Conservation (phyloP, 169 alveolate genomes). For the Cryptosporidium viatorum region DNA sequence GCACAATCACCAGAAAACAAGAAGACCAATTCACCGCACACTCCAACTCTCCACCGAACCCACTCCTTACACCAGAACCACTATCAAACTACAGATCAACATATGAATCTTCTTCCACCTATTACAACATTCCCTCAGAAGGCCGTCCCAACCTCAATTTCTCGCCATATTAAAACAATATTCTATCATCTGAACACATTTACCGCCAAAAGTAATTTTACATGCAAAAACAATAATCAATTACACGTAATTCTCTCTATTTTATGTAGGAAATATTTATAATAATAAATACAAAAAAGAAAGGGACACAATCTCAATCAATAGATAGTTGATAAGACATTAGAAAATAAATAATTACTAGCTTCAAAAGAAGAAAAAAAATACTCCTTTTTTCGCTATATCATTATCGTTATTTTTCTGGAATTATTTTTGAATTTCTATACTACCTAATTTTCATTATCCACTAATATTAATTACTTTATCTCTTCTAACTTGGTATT, state of each 20-base stretch:
- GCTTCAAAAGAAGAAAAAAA: not conserved
- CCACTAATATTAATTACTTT: not conserved
- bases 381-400: not conserved
- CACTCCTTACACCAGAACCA: slow-evolving; percentile 28
- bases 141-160: slow-evolving; percentile 38
- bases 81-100: slow-evolving; percentile 50
- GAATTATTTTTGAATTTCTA: not conserved
- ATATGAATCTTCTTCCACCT: slow-evolving; percentile 47
- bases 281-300: not conserved
- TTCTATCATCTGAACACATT: not conserved
- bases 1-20: slow-evolving; percentile 39
- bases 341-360: too few species aligned
- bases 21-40: slow-evolving; percentile 23
- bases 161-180: slow-evolving; percentile 11
- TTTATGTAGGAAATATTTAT: not conserved
- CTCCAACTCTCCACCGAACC: slow-evolving; percentile 17
- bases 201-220: not conserved
- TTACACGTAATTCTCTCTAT: not conserved
- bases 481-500: not conserved
- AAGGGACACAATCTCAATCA: not conserved
- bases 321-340: too few species aligned
- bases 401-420: not conserved
- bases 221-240: not conserved
- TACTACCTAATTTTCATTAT: not conserved
- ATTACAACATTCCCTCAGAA: slow-evolving; percentile 65